Percentiles rank a stretch among this genome's conserved stretches.
These are phyloP conservation scores for Aspergillus ostianus DNA, from an alignment of 495 filamentous ascomycete genomes.

Conservation along the genomic window DNA sequence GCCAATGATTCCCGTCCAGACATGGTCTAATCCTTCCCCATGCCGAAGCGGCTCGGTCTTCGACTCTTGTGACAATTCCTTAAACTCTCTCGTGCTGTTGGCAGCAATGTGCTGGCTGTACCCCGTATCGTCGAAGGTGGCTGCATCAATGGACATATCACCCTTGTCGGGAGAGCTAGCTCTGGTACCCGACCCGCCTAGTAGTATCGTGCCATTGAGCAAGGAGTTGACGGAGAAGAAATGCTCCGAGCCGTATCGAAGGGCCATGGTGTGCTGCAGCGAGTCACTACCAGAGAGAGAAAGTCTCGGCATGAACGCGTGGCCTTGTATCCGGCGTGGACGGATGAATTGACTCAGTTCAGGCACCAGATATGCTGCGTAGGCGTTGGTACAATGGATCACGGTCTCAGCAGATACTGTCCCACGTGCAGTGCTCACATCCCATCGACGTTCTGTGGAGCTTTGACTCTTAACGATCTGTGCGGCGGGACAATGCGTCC, in stretches of 20 bases:
- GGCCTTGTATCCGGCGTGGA: slow-evolving; percentile 32
- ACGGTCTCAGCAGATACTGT: slow-evolving; percentile 22
- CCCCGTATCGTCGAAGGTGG: slow-evolving; percentile 26
- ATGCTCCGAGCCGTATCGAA: slow-evolving; percentile 31
- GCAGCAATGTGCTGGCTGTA: slow-evolving; percentile 28
- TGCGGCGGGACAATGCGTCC: slow-evolving; percentile 28
- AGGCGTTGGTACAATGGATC: slow-evolving; percentile 34
- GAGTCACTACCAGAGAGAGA: slow-evolving; percentile 17
- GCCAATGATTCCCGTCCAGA: slow-evolving; percentile 34
- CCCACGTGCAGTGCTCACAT: slow-evolving; percentile 25
- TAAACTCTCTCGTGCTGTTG: slow-evolving; percentile 26
- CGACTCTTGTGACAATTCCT: slow-evolving; percentile 22
- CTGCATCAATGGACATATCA: background rate
- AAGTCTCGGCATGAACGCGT: slow-evolving; percentile 25
- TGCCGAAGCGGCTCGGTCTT: background rate
- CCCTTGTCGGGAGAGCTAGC: slow-evolving; percentile 3
- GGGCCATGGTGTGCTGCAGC: slow-evolving; percentile 25
- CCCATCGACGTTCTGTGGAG: slow-evolving; percentile 13
- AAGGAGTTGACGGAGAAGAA: slow-evolving; percentile 33
- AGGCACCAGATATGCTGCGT: slow-evolving; percentile 29
- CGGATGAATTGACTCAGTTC: slow-evolving; percentile 21
- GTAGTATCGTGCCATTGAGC: slow-evolving; percentile 27
- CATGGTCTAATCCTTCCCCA: slow-evolving; percentile 32
- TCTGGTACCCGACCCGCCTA: slow-evolving; percentile 30
- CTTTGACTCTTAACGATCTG: slow-evolving; percentile 14